Base-by-base conservation (phyloP, 2,329 filamentous ascomycete species). In the Microcera coccophila region DNA sequence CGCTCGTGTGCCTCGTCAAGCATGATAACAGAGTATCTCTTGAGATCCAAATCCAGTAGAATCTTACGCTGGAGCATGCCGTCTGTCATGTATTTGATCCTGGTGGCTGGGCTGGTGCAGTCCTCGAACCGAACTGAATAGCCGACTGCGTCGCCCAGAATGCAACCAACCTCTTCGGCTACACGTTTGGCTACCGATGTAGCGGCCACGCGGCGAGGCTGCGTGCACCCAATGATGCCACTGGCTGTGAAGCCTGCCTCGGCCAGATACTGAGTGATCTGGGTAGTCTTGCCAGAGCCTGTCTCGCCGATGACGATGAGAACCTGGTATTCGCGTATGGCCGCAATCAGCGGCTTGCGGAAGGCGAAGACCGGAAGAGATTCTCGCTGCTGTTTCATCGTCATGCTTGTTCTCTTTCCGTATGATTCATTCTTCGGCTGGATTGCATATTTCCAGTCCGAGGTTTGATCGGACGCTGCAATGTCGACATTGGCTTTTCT, bases 41-140 rank as follows among this genome's bases (percentile, higher is more conserved):
- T 87, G 52, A 98, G 71, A 56, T 95, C 86, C 1, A 90, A 87
- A 62, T 98, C 93, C 54, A 96, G 77, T 38, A 98, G 76, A 62
- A 96, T 90, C 69, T 98, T 93, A 71, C 93, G 81, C 69, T 96
- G 84, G 63, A 98, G 79, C 87, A 97, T 97, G 66, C 93, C 93
- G 59, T 98, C 93, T 14, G 93, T 98, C 91, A 98, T 96, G 70
- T 98, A 98, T 71, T 98, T 97, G 72, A 98, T 95, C 61, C 84
- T 88, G 1, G 93, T 98, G 15, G 84, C 78, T 2, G 88, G 82
- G 51, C 84, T 87, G 0, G 91, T 96, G 62, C 84, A 87, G 67
- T 98, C 93, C 61, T 98, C 93, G 62, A 98, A 98, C 63, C 93
- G 88, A 61, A 98, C 95, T 8, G 87, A 95, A 64, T 98, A 98